Conservation (phyloP, 441 rosid species). For the Geranium incanum region DNA sequence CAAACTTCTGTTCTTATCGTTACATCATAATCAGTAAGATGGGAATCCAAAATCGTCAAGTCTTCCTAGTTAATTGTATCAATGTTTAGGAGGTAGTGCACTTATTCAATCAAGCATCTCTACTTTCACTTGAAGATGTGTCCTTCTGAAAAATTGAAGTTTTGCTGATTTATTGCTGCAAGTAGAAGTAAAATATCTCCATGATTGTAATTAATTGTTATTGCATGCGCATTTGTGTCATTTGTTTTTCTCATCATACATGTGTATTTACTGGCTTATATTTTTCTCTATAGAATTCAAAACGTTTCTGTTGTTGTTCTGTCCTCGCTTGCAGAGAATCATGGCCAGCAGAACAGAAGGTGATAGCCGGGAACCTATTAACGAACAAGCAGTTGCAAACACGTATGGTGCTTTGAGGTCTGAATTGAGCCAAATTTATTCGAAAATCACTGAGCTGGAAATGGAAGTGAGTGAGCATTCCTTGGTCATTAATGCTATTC, state of each 20-base stretch:
- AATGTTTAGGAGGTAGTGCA: background rate
- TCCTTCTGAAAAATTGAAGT: background rate
- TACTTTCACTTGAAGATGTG: background rate
- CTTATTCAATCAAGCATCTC: background rate
- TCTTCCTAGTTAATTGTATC: background rate
- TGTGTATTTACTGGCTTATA: background rate
- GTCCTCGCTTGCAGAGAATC: conserved; percentile 18
- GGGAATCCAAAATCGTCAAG: background rate
- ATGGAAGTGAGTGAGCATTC: conserved; percentile 91
- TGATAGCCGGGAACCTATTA: conserved; percentile 43
- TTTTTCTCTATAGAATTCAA: background rate
- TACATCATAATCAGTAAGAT: background rate
- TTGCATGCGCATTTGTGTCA: background rate
- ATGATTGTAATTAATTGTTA: background rate
- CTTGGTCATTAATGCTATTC: conserved; percentile 70
- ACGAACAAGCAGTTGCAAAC: conserved; percentile 68
- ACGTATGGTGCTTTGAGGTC: conserved; percentile 55
- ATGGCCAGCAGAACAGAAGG: conserved; percentile 56
- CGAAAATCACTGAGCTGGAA: conserved; percentile 86
- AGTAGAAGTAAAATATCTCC: background rate
- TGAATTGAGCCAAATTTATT: conserved; percentile 78
- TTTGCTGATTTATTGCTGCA: background rate
- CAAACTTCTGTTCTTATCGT: background rate
- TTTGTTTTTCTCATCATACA: background rate
- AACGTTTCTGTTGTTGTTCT: background rate